Base-by-base conservation (phyloP, 1,284 basidiomycete species). In the Xerocomus amazonicus region DNA sequence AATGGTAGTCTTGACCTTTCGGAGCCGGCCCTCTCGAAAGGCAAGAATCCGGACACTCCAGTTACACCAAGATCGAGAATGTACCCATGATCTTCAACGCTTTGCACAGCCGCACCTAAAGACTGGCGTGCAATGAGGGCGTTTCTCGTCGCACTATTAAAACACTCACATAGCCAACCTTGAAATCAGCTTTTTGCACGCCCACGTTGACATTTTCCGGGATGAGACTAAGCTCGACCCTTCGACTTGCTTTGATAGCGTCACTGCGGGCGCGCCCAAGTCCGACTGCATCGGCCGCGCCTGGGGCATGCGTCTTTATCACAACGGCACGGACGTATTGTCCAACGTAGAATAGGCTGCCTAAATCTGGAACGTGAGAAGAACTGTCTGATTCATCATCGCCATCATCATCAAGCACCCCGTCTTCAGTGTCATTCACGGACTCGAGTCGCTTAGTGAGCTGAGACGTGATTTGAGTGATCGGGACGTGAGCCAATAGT, bases 41-140 rank as follows among this genome's bases (percentile, higher is more conserved):
- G 77, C 42, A 95, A 62, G 68, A 94, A 96, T 19, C 90, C 91
- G 48, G 89, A 83, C 27, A 87, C 68, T 29, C 83, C 81, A 10
- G 80, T 66, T 17, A 96, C 62, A 1, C 97, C 97, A 32, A 96
- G 73, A 57, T 96, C 90, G 17, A 99, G 76, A 47, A 87, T 81
- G 70, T 96, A 98, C 1, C 96, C 96, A 69, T 97, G 92, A 62
- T 99, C 97, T 71, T 99, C 97, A 31, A 90, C 73, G 60, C 87
- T 91, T 68, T 88, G 84, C 28, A 98, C 77, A 40, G 89, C 81
- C 9, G 84, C 90, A 0, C 86, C 80, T 45, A 97, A 62, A 14
- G 81, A 80, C 88, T 92, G 31, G 32, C n/a, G 12, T 35, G 16
- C 27, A 19, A 36, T 57, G 28, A 59, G 50, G 14, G 19, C 8